Conservation (phyloP, 768 basidiomycete genomes). For the Russula sp. region DNA sequence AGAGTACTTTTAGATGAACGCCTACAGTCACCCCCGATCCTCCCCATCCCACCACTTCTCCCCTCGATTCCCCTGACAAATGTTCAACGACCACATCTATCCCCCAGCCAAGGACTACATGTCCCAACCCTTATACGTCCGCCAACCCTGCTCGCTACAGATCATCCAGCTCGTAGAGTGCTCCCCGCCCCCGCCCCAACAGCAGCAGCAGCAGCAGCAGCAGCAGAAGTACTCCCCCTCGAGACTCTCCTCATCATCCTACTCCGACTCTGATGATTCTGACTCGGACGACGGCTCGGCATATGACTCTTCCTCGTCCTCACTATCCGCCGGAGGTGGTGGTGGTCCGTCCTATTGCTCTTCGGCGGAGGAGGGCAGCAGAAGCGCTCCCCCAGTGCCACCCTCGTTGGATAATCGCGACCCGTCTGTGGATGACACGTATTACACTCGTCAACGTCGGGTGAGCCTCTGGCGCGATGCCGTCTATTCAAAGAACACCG, state of each 20-base stretch:
- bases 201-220: neutral
- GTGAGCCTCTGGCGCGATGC: constrained; percentile 68
- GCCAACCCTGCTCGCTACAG: constrained; percentile 27
- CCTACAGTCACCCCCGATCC: constrained; percentile 17
- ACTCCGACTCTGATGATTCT: constrained; percentile 27
- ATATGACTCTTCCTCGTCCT: constrained; percentile 46
- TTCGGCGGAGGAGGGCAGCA: constrained; percentile 43
- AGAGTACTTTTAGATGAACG: constrained; percentile 23
- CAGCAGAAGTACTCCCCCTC: constrained; percentile 32
- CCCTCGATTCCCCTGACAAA: constrained; percentile 23
- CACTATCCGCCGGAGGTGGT: constrained; percentile 42
- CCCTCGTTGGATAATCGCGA: constrained; percentile 20
- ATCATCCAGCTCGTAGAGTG: constrained; percentile 32
- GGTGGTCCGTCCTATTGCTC: constrained; percentile 79
- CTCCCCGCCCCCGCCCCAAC: constrained; percentile 31
- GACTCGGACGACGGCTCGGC: constrained; percentile 24
- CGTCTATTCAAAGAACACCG: constrained; percentile 44
- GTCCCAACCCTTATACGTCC: constrained; percentile 29
- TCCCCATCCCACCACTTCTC: constrained; percentile 18
- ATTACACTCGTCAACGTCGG: constrained; percentile 56
- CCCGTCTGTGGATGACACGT: constrained; percentile 48
- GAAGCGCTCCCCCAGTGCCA: constrained; percentile 28
- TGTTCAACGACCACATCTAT: constrained; percentile 30
- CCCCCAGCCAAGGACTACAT: constrained; percentile 22
- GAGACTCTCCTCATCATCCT: constrained; percentile 34